Conservation (phyloP, 2,329 filamentous ascomycete species). For the Thielaviopsis populi region DNA sequence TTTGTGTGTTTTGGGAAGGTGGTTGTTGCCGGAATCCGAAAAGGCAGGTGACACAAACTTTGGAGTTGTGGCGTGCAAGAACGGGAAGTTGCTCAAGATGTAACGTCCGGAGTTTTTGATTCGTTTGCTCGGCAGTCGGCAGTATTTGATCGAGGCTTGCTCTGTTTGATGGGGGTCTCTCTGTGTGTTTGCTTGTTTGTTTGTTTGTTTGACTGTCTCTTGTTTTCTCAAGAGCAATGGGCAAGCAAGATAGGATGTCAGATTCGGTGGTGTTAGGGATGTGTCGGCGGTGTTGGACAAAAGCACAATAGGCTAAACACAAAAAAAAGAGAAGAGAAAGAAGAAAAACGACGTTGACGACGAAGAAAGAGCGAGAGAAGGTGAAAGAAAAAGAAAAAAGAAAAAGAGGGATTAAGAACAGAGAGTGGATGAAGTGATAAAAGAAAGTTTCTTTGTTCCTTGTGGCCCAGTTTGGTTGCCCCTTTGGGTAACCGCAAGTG, state of each 20-base stretch:
- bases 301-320: conserved; percentile 28
- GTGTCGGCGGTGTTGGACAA: background rate
- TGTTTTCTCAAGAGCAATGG: background rate
- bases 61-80: background rate
- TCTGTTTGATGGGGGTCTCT: too few relatives aligned
- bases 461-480: background rate
- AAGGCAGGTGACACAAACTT: background rate
- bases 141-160: background rate
- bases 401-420: conserved; percentile 17
- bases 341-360: background rate
- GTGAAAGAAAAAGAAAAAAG: background rate
- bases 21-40: background rate
- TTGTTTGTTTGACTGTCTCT: background rate
- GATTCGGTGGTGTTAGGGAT: conserved; percentile 28
- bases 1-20: too few relatives aligned
- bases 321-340: conserved; percentile 24
- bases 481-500: background rate
- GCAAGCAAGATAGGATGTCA: background rate
- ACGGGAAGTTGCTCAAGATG: background rate
- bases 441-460: background rate
- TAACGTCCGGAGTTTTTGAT: background rate
- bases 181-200: too few relatives aligned
- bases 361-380: background rate
- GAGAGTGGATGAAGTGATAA: conserved; percentile 19
- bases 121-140: background rate